phyloP scores from a whole-genome alignment of 768 basidiomycete genomes.

The Rhizopogon vesiculosus region DNA sequence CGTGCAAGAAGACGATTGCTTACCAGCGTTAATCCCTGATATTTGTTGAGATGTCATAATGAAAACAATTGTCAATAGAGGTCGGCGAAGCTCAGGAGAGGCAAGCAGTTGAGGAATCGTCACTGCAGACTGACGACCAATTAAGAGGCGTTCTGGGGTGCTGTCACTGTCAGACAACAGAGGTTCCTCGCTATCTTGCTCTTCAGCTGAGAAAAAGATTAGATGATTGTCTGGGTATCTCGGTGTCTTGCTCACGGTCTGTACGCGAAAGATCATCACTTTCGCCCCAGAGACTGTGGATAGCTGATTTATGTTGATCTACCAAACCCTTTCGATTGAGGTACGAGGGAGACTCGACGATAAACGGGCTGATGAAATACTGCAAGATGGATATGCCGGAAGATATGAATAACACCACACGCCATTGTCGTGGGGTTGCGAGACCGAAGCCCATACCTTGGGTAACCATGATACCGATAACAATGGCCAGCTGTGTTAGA shows the following conservation, averaged over 20 bases:
- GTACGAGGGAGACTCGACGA: conserved; percentile 74
- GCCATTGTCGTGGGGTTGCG: conserved; percentile 67
- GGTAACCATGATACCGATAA: conserved; percentile 83
- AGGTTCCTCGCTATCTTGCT: conserved; percentile 20
- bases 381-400: conserved; percentile 51
- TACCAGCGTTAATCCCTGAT: conserved; percentile 79
- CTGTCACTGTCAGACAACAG: conserved; percentile 19
- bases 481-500: conserved; percentile 77
- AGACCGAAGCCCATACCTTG: conserved; percentile 71
- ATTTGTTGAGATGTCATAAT: conserved; percentile 78
- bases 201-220: conserved; percentile 14
- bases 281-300: conserved; percentile 52
- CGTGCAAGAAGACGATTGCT: conserved; percentile 1
- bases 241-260: conserved; percentile 14
- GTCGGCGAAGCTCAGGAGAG: conserved; percentile 50
- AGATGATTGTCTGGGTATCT: background rate
- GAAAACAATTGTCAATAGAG: conserved; percentile 61
- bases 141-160: conserved; percentile 10
- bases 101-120: conserved; percentile 51
- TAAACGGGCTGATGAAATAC: conserved; percentile 44
- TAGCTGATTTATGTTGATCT: conserved; percentile 43
- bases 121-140: conserved; percentile 29
- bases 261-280: conserved; percentile 21
- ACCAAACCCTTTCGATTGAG: conserved; percentile 44
- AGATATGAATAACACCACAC: conserved; percentile 64